Evolutionary conservation across 495 filamentous ascomycete species (phyloP).

Genomic region (Lentithecium fluviatile): DNA sequence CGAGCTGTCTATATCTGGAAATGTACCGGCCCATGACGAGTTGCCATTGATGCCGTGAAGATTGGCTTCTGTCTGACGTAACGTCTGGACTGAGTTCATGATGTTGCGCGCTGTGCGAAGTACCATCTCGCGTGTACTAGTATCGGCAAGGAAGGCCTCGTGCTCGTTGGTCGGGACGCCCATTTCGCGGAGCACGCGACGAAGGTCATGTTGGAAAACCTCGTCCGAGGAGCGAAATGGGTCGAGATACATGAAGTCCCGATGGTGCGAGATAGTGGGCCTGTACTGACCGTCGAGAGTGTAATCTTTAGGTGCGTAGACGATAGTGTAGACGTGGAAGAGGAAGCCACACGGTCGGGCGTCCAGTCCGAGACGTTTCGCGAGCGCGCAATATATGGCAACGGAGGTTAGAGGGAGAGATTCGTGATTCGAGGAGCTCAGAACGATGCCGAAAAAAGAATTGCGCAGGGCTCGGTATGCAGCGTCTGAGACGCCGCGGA

Average conservation of each 20-base stretch:
- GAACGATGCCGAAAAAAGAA: slow-evolving; percentile 73
- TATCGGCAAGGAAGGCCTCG: slow-evolving; percentile 57
- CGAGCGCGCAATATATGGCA: slow-evolving; percentile 68
- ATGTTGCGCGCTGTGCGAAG: slow-evolving; percentile 81
- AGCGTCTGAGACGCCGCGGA: slow-evolving; percentile 65
- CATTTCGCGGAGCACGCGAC: slow-evolving; percentile 59
- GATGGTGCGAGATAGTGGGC: slow-evolving; percentile 15
- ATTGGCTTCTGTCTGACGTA: slow-evolving; percentile 22
- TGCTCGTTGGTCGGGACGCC: slow-evolving; percentile 58
- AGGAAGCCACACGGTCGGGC: slow-evolving; percentile 74
- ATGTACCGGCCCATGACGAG: slow-evolving; percentile 12
- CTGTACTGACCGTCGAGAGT: slow-evolving; percentile 62
- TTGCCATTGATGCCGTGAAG: slow-evolving; percentile 7
- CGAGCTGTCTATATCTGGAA: slow-evolving; percentile 60
- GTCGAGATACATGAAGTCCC: slow-evolving; percentile 70
- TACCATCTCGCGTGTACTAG: slow-evolving; percentile 63
- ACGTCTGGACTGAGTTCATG: slow-evolving; percentile 55
- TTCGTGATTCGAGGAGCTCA: slow-evolving; percentile 60
- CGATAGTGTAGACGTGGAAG: slow-evolving; percentile 73
- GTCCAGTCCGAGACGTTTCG: slow-evolving; percentile 63
- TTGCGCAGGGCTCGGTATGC: slow-evolving; percentile 79
- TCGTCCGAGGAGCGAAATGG: slow-evolving; percentile 73
- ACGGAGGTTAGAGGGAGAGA: slow-evolving; percentile 78
- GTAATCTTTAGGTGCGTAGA: slow-evolving; percentile 57
- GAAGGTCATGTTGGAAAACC: slow-evolving; percentile 58